phyloP scores from a whole-genome alignment of 2,329 filamentous ascomycete species.

The Trichoderma polysporum region DNA sequence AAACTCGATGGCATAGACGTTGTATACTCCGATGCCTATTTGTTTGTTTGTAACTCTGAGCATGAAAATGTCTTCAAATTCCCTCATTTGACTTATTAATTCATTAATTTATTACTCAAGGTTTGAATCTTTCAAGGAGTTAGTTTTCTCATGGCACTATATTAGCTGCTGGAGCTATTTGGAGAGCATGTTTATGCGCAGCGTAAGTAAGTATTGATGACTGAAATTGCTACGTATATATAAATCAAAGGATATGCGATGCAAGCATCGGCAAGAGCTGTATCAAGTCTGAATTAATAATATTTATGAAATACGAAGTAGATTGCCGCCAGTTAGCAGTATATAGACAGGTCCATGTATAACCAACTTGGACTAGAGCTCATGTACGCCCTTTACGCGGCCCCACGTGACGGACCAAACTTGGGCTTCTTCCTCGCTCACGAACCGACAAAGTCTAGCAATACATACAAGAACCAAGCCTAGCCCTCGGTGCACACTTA shows the following conservation, averaged over 20 bases:
- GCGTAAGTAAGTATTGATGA: too few species aligned
- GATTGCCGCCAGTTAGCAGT: not conserved
- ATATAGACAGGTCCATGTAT: not conserved
- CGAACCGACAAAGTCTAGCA: not conserved
- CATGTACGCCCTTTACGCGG: constrained; percentile 1
- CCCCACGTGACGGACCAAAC: constrained; percentile 3
- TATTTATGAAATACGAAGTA: not conserved
- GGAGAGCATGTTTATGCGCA: too few species aligned
- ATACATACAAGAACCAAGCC: not conserved
- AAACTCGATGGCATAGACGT: not conserved
- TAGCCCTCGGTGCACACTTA: not conserved
- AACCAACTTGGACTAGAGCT: not conserved
- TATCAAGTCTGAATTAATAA: not conserved
- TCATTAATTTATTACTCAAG: too few species aligned
- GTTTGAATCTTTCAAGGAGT: too few species aligned
- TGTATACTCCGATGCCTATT: too few species aligned
- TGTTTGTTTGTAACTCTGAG: too few species aligned
- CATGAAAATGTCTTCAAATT: too few species aligned
- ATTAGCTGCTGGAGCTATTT: too few species aligned
- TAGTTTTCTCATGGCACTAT: too few species aligned
- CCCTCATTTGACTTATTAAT: too few species aligned
- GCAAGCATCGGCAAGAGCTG: not conserved
- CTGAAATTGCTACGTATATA: too few species aligned
- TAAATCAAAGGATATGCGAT: too few species aligned
- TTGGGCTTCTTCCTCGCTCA: constrained; percentile 2